Base-by-base conservation (phyloP, 257 asterid species). In the Leptodermis oblonga region DNA sequence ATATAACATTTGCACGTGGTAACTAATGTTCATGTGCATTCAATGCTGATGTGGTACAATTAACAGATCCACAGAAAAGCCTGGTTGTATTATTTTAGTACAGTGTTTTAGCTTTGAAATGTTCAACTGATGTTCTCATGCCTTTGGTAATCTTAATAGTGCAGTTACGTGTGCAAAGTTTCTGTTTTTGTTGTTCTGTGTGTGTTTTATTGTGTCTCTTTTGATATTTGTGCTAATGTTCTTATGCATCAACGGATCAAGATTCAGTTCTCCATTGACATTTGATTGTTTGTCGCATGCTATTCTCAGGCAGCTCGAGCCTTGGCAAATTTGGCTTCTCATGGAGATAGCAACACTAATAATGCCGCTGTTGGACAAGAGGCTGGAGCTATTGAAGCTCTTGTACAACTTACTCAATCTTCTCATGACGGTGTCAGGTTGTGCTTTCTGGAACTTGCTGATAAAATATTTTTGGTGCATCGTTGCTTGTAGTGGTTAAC, bases 291-390 rank as follows among this genome's bases (percentile, higher is more conserved):
- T 46, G 14, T 59, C 26, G 65, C 63, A 12, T 63, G 51, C 58
- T 73, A 62, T 73, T n/a, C n/a, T n/a, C n/a, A 92, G 98, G 95
- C 96, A 53, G 96, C 92, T 70, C 87, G 96, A 43, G 95, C 96
- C 31, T 81, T 92, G 74, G 90, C 96, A 49, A 86, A 85, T 85
- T 84, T 92, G 80, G 96, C 98, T 62, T 94, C 92, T 70, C 95
- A 92, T 75, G 96, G 93, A 67, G 96, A 89, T 78, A 89, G 89
- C 84, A 89, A 89, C 48, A 77, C 81, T 70, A 89, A 89, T 77
- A 86, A 87, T 82, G 85, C 96, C 59, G 84, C 88, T 34, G 94
- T 89, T 65, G 95, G 94, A 79, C 90, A 77, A 82, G 96, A 92
- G 81, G 82, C 77, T 3, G 96, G 96, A 80, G 90, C 96, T 72